phyloP scores from a whole-genome alignment of 768 basidiomycete species.

The Leccinellum rugosiceps region DNA sequence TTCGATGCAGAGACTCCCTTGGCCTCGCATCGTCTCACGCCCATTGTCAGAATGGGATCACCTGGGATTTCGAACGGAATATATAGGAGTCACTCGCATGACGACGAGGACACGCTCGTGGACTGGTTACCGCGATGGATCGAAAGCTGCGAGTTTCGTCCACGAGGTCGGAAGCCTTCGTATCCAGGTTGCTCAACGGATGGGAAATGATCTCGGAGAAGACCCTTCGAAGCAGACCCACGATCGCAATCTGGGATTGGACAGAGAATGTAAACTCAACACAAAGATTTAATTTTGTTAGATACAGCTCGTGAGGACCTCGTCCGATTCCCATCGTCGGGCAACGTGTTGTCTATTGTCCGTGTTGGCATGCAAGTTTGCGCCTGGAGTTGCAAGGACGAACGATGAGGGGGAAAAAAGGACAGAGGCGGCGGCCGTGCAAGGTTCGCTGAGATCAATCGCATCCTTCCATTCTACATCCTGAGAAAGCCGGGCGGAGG shows the following conservation, averaged over 20 bases:
- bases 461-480: constrained; percentile 10
- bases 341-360: constrained; percentile 4
- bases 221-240: not conserved
- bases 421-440: not conserved
- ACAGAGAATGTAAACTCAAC: not conserved
- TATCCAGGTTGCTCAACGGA: not conserved
- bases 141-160: not conserved
- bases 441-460: constrained; percentile 7
- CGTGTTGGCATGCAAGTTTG: not conserved
- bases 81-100: not conserved
- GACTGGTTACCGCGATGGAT: not conserved
- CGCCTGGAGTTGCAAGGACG: not conserved
- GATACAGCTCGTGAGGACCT: not conserved
- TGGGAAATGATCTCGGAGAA: constrained; percentile 8
- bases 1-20: not conserved
- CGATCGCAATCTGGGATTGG: constrained; percentile 12
- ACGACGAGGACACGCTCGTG: not conserved
- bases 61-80: not conserved
- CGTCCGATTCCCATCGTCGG: constrained; percentile 7
- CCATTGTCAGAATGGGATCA: not conserved
- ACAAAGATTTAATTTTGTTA: not conserved
- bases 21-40: constrained; percentile 4
- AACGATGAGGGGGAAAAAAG: not conserved
- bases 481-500: constrained; percentile 6
- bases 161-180: not conserved